Evolutionary conservation across 345 rosid species (phyloP).

Genomic region (Aethionema arabicum): DNA sequence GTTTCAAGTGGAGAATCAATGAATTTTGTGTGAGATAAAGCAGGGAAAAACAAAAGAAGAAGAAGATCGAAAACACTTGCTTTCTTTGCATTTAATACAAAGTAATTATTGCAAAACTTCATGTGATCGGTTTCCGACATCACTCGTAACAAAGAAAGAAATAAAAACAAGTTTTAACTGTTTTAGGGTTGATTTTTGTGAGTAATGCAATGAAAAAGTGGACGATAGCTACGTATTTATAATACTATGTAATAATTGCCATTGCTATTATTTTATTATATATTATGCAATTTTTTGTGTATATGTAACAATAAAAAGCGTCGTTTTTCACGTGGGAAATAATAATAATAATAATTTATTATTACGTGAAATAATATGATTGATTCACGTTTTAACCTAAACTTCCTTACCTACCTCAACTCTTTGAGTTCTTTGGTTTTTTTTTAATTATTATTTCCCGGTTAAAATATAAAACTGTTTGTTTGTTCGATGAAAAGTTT

Average conservation of each 20-base stretch:
- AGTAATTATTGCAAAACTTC: conserved; percentile 30
- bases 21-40: conserved; percentile 19
- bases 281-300: neutral
- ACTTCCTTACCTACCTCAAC: too few relatives aligned
- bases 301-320: neutral
- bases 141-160: conserved; percentile 13
- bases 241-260: conserved; percentile 25
- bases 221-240: conserved; percentile 26
- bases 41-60: conserved; percentile 38
- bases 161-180: too few relatives aligned
- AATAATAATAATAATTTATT: neutral
- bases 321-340: conserved; percentile 24
- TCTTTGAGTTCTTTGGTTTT: too few relatives aligned
- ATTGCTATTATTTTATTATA: neutral
- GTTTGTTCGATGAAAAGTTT: too few relatives aligned
- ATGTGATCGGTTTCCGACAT: conserved; percentile 24
- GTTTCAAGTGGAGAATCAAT: conserved; percentile 35
- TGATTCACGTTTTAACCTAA: conserved; percentile 10
- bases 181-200: conserved; percentile 25
- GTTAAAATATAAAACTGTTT: too few relatives aligned
- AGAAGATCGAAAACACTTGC: conserved; percentile 43
- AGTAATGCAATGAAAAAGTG: conserved; percentile 24
- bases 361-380: neutral
- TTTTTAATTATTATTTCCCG: too few relatives aligned
- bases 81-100: conserved; percentile 43